Evolutionary conservation across 192 early-diverging fungal genomes (phyloP).

Genomic region (Martensiomyces pterosporus): DNA sequence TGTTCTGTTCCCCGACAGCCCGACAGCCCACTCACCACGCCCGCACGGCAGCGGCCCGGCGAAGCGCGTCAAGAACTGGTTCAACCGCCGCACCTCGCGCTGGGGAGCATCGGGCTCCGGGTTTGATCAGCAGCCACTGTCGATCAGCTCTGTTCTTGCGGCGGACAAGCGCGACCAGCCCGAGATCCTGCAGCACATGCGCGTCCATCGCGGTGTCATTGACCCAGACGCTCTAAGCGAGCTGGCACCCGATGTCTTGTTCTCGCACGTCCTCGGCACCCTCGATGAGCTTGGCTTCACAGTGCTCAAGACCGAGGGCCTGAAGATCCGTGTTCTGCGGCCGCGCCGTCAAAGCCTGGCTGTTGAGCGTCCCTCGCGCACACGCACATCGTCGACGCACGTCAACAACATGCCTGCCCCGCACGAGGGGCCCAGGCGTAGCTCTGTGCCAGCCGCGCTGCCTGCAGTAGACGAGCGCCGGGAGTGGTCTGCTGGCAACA

Average conservation of each 20-base stretch:
- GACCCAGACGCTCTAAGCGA: constrained; percentile 66
- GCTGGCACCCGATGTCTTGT: constrained; percentile 61
- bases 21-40: constrained; percentile 25
- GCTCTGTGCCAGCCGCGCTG: constrained; percentile 38
- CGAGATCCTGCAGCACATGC: constrained; percentile 58
- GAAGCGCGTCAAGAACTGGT: constrained; percentile 73
- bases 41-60: constrained; percentile 45
- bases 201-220: constrained; percentile 69
- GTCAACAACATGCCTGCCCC: constrained; percentile 11
- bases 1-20: constrained; percentile 41
- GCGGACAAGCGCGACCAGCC: constrained; percentile 29
- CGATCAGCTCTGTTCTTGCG: constrained; percentile 35
- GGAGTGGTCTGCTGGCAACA: constrained; percentile 19
- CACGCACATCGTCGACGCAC: constrained; percentile 35
- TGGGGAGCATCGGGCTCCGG: constrained; percentile 26
- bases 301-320: constrained; percentile 42
- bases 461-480: constrained; percentile 14
- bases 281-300: constrained; percentile 50
- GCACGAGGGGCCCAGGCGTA: constrained; percentile 30
- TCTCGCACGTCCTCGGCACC: constrained; percentile 60
- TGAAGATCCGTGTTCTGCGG: constrained; percentile 46
- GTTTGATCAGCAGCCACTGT: constrained; percentile 31
- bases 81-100: constrained; percentile 56
- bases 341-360: constrained; percentile 18
- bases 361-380: constrained; percentile 1